A percentile compares a stretch with the other conserved stretches of the same genome.
Evolutionary conservation across 805 yeast species (phyloP).

Genomic region (Pichia paraexigua): DNA sequence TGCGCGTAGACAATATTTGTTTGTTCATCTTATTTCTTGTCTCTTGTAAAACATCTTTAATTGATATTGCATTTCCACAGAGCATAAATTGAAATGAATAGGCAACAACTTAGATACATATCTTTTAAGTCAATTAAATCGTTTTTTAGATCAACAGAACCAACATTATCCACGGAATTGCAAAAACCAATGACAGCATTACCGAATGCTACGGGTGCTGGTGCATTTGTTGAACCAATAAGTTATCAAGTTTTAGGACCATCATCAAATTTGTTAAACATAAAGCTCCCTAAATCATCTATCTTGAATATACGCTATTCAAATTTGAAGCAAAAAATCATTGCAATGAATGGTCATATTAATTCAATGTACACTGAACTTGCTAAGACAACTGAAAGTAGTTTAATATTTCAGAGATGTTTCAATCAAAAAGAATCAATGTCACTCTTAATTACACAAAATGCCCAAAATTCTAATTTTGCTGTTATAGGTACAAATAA

Average conservation of each 20-base stretch:
- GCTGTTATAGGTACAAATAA: conserved; percentile 22
- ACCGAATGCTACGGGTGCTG: conserved; percentile 36
- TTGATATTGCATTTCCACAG: not conserved
- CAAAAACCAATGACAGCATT: conserved; percentile 18
- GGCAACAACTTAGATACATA: not conserved
- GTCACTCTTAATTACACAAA: conserved; percentile 31
- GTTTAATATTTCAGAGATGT: conserved; percentile 29
- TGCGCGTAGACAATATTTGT: not conserved
- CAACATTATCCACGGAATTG: conserved; percentile 7
- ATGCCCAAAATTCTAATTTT: conserved; percentile 28
- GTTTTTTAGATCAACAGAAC: conserved; percentile 4
- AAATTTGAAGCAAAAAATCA: conserved; percentile 32
- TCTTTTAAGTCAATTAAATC: conserved; percentile 6
- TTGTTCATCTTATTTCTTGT: not conserved
- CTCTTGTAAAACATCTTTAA: no score
- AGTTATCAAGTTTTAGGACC: conserved; percentile 35
- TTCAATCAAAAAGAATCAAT: conserved; percentile 24
- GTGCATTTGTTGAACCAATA: conserved; percentile 39
- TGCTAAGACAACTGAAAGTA: conserved; percentile 12
- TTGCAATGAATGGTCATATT: conserved; percentile 39
- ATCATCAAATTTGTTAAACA: conserved; percentile 32
- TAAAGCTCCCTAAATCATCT: conserved; percentile 37
- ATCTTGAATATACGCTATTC: conserved; percentile 30
- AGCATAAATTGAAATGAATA: not conserved
- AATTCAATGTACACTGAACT: conserved; percentile 24